These are phyloP conservation scores for Scenedesmus sp. DNA, from an alignment of 163 green algal species.

Conservation along the genomic window DNA sequence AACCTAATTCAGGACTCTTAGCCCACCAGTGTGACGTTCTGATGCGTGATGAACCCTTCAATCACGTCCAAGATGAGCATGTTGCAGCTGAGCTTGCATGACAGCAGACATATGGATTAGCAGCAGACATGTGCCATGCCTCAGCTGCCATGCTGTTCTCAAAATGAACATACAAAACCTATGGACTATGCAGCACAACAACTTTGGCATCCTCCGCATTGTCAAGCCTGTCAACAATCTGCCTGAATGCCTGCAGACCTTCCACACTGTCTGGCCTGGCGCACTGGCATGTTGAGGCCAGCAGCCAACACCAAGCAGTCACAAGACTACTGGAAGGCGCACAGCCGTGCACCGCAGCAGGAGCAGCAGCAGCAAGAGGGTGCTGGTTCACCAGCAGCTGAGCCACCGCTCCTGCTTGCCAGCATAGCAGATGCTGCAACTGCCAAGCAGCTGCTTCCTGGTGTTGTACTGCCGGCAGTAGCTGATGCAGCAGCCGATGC, in stretches of 20 bases:
- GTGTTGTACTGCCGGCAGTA: constrained; percentile 31
- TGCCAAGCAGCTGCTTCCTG: constrained; percentile 48
- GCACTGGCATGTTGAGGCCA: constrained; percentile 60
- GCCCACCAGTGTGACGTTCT: no score
- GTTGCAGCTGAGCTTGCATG: neutral
- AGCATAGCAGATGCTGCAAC: neutral
- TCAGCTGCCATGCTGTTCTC: neutral
- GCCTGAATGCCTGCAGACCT: neutral
- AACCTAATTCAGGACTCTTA: no score
- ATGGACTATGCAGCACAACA: no score
- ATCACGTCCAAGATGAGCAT: neutral
- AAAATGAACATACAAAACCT: no score
- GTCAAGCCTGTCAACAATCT: no score
- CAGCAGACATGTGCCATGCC: neutral
- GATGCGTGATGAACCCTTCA: no score
- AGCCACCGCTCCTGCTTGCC: neutral
- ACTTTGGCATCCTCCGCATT: no score
- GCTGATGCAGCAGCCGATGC: constrained; percentile 5
- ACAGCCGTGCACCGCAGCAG: constrained; percentile 22
- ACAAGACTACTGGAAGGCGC: constrained; percentile 37
- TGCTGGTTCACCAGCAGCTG: neutral
- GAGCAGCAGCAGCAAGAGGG: neutral
- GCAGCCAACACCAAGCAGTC: constrained; percentile 52
- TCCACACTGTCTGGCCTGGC: constrained; percentile 45
- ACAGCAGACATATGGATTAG: no score